Base-by-base conservation (phyloP, 2,329 filamentous ascomycete species). In the Apiospora kogelbergensis region DNA sequence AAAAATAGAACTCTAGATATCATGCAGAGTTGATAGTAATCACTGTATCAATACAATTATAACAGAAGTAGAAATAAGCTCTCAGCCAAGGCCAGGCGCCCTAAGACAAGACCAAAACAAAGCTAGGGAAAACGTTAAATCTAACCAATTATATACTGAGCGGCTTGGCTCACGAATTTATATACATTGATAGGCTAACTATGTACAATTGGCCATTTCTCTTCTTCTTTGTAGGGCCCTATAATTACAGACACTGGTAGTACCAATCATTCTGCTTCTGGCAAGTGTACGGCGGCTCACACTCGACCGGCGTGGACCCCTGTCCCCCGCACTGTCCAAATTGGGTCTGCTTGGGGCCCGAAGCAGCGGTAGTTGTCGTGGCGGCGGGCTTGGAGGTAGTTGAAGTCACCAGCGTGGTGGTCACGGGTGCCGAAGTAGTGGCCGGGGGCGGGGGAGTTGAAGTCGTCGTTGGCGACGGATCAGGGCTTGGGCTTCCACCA, bases 301-400 rank as follows among this genome's bases (percentile, higher is more conserved):
- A 74, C 3, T 42, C 40, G 2, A 71, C 71, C n/a, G 73, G 64
- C 17, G 67, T 72, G 37, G 68, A 73, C 2, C 72, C 71, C 3
- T 20, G 65, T 20, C 73, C 72, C 37, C 72, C 71, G 33, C 71
- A 74, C 71, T 74, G 73, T 41, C 42, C 67, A 41, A 69, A 72
- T 1, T 70, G 63, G 40, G 24, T 30, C 48, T 57, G 48, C 48
- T 6, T 30, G 2, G 48, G 48, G 7, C 10, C 48, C 30, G 68
- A 65, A 22, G 67, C 53, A 10, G 65, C 37, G 6, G 65, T 66
- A 33, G 44, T 53, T 1, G 42, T 48, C 13, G 68, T 63, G 24
- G 48, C 40, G 9, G 44, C n/a, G 11, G 53, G 63, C 24, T 24
- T 68, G 1, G 33, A 46, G 42, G 71, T 53, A 3, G 57, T 69